These are phyloP conservation scores for Elsinoe arachidis DNA, from an alignment of 2,329 filamentous ascomycete genomes.

Conservation along the genomic window DNA sequence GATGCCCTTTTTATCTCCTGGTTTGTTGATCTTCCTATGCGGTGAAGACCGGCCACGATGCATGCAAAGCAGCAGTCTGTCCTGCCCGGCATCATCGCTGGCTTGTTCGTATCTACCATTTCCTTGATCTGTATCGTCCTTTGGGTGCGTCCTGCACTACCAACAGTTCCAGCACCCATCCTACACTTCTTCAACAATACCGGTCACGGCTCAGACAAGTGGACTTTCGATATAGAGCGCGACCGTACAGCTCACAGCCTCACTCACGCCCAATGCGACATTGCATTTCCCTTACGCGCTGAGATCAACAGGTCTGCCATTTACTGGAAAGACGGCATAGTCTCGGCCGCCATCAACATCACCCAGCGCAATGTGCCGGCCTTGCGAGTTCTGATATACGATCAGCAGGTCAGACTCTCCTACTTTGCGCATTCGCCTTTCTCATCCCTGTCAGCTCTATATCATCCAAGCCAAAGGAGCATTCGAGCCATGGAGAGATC, in stretches of 20 bases:
- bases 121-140: neutral
- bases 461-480: slow-evolving; percentile 13
- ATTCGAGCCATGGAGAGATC: slow-evolving; percentile 9
- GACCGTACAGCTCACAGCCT: slow-evolving; percentile 19
- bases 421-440: neutral
- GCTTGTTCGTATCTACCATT: neutral
- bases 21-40: too few species aligned
- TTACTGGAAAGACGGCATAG: slow-evolving; percentile 16
- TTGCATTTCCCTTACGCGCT: slow-evolving; percentile 22
- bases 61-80: neutral
- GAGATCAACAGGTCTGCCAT: slow-evolving; percentile 23
- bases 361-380: slow-evolving; percentile 10
- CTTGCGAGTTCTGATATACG: slow-evolving; percentile 11
- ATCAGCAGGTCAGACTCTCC: slow-evolving; percentile 15
- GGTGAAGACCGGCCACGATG: neutral
- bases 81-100: neutral
- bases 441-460: slow-evolving; percentile 1
- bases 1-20: neutral
- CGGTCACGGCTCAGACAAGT: neutral
- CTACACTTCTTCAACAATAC: neutral
- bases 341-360: slow-evolving; percentile 6
- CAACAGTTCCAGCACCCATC: neutral
- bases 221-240: slow-evolving; percentile 14
- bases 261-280: slow-evolving; percentile 20
- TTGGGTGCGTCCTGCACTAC: neutral